phyloP scores from a whole-genome alignment of 169 alveolate species.

The Plasmodium chabaudi region DNA sequence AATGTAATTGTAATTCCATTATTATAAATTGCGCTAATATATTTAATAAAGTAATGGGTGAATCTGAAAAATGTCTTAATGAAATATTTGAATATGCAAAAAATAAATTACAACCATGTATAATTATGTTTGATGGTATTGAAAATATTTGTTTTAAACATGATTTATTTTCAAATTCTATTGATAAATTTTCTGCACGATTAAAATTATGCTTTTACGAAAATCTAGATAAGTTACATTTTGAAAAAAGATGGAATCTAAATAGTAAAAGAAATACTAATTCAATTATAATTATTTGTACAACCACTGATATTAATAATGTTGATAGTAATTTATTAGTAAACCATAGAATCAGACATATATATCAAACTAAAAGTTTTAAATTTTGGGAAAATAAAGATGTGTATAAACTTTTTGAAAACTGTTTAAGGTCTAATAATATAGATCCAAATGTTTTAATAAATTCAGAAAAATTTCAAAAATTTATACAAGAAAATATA shows the following conservation, averaged over 20 bases:
- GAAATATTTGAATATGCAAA: slow-evolving; percentile 37
- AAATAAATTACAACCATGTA: slow-evolving; percentile 57
- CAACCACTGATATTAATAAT: slow-evolving; percentile 32
- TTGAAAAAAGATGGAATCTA: slow-evolving; percentile 31
- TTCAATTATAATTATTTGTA: slow-evolving; percentile 27
- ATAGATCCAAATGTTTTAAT: slow-evolving; percentile 22
- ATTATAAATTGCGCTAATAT: slow-evolving; percentile 52
- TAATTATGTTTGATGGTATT: slow-evolving; percentile 36
- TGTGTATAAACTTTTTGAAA: slow-evolving; percentile 27
- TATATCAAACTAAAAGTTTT: slow-evolving; percentile 26
- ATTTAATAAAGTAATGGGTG: slow-evolving; percentile 72
- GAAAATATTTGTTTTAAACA: slow-evolving; percentile 43
- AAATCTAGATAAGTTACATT: slow-evolving; percentile 36
- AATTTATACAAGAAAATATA: slow-evolving; percentile 24
- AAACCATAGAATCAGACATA: slow-evolving; percentile 19
- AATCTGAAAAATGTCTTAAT: slow-evolving; percentile 56
- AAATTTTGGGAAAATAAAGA: slow-evolving; percentile 20
- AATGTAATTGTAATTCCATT: slow-evolving; percentile 66
- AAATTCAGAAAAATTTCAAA: slow-evolving; percentile 10
- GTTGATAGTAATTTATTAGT: slow-evolving; percentile 30
- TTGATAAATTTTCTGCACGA: slow-evolving; percentile 23
- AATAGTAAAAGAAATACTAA: not conserved
- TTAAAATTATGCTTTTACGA: slow-evolving; percentile 65
- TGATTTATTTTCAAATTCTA: not conserved
- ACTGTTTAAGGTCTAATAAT: slow-evolving; percentile 12